Evolutionary conservation across 768 basidiomycete genomes (phyloP), one percentile per base, ranked within the genome.

Genomic region (Solioccasus polychromus): DNA sequence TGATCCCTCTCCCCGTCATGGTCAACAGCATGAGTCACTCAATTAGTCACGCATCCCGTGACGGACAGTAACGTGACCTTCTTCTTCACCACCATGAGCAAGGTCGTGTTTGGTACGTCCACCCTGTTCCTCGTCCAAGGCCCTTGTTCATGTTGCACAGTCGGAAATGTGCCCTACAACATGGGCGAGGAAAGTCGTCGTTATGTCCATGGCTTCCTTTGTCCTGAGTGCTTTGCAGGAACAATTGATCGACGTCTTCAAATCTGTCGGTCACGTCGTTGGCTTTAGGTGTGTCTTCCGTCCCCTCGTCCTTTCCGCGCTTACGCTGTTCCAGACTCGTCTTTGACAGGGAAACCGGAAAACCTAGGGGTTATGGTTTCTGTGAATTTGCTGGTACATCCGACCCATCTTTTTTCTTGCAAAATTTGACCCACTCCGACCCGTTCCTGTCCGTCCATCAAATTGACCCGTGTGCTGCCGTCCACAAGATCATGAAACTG

Each of bases 351-450:
- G 90, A 91, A 47, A 92, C 92, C n/a, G 92, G 91, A 44, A 94
- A 94, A 64, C 90, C 92, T 40, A 86, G 85, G 68, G 92, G 92
- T 23, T 95, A 93, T 66, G 92, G 92, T 18, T 92, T 92, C 61
- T 92, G 90, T 73, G 90, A 92, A 79, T 93, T 90, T 59, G 80
- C 85, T 54, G 91, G 89, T 91, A 79, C 71, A 76, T 74, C 61
- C 67, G 61, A 65, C 61, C 69, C 48, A 59, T 60, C 44, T 48
- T 53, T 43, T 43, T 53, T 52, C 45, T 53, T 52, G 51, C 35
- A 53, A 39, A 54, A 59, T 69, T 69, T 77, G 68, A 74, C 73
- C 59, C 63, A 48, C 67, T 64, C 49, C 56, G 57, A 47, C 55
- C 47, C 51, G 47, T 46, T 56, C 38, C 39, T 50, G 17, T 26